Base-by-base conservation (phyloP, 768 basidiomycete genomes). In the Gloeostereum incarnatum region DNA sequence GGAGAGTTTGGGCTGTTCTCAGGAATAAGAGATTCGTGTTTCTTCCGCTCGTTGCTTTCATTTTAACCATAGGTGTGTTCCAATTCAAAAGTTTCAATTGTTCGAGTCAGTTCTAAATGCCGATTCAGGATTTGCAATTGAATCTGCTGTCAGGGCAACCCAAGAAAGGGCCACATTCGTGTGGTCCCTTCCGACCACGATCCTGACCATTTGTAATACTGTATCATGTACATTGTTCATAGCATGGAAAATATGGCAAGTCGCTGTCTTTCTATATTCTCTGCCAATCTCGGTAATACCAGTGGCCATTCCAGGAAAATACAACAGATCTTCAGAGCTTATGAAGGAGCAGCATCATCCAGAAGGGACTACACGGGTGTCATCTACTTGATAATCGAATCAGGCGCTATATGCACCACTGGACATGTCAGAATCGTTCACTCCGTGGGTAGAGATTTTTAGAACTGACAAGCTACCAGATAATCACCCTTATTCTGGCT, bases 221-320 rank as follows among this genome's bases (percentile, higher is more conserved):
- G 25, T 39, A 39, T 39, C 31, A 31, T 18, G 20, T 39, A 21
- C 38, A n/a, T 39, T 3, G 11, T 35, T 21, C 33, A 16, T 35
- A 11, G 16, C 18, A 19, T 20, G 17, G 38, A 18, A 31, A 11
- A 10, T 10, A 11, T 33, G 13, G 3, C 13, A 35, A 16, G 33
- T n/a, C 16, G 16, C 19, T 16, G 33, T 7, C 13, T 18, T 21
- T 35, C n/a, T 7, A 16, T 13, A n/a, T n/a, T n/a, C n/a, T n/a
- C n/a, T n/a, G n/a, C n/a, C n/a, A n/a, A n/a, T n/a, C n/a, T n/a
- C n/a, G n/a, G n/a, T n/a, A n/a, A n/a, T n/a, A n/a, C n/a, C n/a
- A n/a, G n/a, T n/a, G n/a, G n/a, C n/a, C n/a, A n/a, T n/a, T n/a
- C n/a, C n/a, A n/a, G n/a, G n/a, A n/a, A n/a, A n/a, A n/a, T n/a